A percentile compares a stretch with the other conserved stretches of the same genome.
Evolutionary conservation across 2,329 filamentous ascomycete species (phyloP).

Genomic region (Colletotrichum liriopes): DNA sequence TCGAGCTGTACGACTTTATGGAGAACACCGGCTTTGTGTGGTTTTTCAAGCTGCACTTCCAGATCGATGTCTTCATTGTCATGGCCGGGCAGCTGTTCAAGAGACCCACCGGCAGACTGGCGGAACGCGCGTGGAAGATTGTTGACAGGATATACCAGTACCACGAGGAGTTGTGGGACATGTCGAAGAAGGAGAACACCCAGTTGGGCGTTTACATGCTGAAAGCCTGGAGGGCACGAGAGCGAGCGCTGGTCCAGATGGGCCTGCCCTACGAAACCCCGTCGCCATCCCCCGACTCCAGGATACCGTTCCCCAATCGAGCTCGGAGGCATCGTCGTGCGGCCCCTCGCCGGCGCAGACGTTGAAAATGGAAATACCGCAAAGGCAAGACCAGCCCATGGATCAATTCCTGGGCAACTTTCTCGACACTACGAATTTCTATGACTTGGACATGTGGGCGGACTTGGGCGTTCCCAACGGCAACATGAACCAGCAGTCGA

Average conservation of each 20-base stretch:
- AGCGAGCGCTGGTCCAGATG: conserved; percentile 56
- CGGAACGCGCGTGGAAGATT: conserved; percentile 68
- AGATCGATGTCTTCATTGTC: conserved; percentile 70
- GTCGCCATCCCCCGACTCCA: conserved; percentile 63
- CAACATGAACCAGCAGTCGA: conserved; percentile 35
- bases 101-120: conserved; percentile 62
- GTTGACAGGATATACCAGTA: conserved; percentile 64
- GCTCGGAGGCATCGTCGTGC: conserved; percentile 51
- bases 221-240: conserved; percentile 68
- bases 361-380: conserved; percentile 45
- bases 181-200: conserved; percentile 60
- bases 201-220: conserved; percentile 64
- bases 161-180: conserved; percentile 67
- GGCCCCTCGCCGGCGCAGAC: conserved; percentile 49
- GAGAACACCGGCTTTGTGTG: conserved; percentile 67
- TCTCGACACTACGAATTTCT: conserved; percentile 56
- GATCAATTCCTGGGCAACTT: conserved; percentile 63
- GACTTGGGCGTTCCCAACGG: conserved; percentile 42
- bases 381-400: conserved; percentile 49
- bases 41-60: conserved; percentile 70
- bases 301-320: conserved; percentile 58
- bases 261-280: conserved; percentile 58
- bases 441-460: conserved; percentile 65
- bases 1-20: conserved; percentile 60
- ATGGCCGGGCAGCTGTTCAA: conserved; percentile 69